Conservation (phyloP, 331 rosid species). For the Prunus yedoensis region DNA sequence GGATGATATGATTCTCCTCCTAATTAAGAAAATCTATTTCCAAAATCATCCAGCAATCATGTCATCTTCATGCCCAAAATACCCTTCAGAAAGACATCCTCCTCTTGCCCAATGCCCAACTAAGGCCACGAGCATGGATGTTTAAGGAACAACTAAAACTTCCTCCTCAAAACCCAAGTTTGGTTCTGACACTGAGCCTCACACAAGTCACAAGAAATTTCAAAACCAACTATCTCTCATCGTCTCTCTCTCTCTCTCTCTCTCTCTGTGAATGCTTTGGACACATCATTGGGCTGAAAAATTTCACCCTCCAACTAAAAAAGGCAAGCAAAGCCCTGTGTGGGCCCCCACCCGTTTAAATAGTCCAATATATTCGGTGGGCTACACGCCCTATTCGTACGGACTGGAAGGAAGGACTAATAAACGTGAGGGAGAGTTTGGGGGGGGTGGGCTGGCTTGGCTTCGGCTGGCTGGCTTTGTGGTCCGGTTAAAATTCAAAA, state of each 20-base stretch:
- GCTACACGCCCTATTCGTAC: slow-evolving; percentile 43
- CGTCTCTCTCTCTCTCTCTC: not conserved
- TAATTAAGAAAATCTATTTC: too few relatives aligned
- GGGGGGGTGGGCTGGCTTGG: not conserved
- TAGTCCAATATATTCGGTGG: slow-evolving; percentile 47
- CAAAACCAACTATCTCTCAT: not conserved
- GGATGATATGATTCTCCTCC: not conserved
- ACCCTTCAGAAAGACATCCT: not conserved
- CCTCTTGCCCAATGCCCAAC: not conserved
- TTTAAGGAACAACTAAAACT: too few relatives aligned
- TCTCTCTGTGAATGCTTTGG: not conserved
- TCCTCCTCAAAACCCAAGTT: too few relatives aligned
- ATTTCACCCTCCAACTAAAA: not conserved
- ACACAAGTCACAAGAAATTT: too few relatives aligned
- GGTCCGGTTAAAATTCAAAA: slow-evolving; percentile 28
- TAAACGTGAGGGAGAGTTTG: not conserved
- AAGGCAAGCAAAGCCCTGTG: not conserved
- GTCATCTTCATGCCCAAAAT: not conserved
- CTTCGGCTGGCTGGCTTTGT: not conserved
- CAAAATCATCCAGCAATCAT: too few relatives aligned
- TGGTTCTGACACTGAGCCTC: too few relatives aligned
- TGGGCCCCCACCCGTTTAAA: slow-evolving; percentile 34
- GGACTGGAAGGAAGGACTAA: not conserved
- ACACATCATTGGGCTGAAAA: slow-evolving; percentile 18
- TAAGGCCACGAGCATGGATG: too few relatives aligned